Conservation (phyloP, 2,329 filamentous ascomycete species). For the Penicillium sp. region DNA sequence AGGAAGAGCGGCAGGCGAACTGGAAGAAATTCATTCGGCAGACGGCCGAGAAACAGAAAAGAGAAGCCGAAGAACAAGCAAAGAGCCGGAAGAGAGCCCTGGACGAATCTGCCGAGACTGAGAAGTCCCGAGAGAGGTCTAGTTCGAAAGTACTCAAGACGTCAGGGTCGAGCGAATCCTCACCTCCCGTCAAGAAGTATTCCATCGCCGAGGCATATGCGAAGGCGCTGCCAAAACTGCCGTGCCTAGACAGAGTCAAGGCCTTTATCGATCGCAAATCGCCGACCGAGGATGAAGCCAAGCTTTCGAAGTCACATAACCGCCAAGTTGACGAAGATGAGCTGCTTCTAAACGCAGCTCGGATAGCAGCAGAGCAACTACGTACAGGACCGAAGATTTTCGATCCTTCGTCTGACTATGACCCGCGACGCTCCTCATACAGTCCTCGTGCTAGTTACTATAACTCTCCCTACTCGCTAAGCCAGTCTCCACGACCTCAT, state of each 20-base stretch:
- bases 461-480: slow-evolving; percentile 30
- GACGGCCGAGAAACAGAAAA: slow-evolving; percentile 30
- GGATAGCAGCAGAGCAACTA: slow-evolving; percentile 46
- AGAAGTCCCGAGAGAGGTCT: slow-evolving; percentile 15
- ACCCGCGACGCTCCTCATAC: slow-evolving; percentile 31
- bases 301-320: slow-evolving; percentile 10
- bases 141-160: slow-evolving; percentile 32
- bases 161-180: slow-evolving; percentile 20
- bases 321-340: slow-evolving; percentile 47
- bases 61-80: slow-evolving; percentile 9
- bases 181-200: slow-evolving; percentile 19
- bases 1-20: slow-evolving; percentile 10
- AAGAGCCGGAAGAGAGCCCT: slow-evolving; percentile 34
- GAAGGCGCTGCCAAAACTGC: slow-evolving; percentile 41
- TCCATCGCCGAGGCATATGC: slow-evolving; percentile 37
- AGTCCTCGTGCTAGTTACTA: slow-evolving; percentile 32
- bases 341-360: slow-evolving; percentile 45
- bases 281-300: slow-evolving; percentile 22
- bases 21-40: slow-evolving; percentile 12
- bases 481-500: slow-evolving; percentile 39
- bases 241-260: slow-evolving; percentile 29
- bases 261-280: slow-evolving; percentile 31
- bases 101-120: slow-evolving; percentile 25
- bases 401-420: slow-evolving; percentile 20
- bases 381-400: slow-evolving; percentile 41